A percentile compares a stretch with the other conserved stretches of the same genome.
Evolutionary conservation across 2,329 filamentous ascomycete genomes (phyloP).

Genomic region (Aspergillus tamarii): DNA sequence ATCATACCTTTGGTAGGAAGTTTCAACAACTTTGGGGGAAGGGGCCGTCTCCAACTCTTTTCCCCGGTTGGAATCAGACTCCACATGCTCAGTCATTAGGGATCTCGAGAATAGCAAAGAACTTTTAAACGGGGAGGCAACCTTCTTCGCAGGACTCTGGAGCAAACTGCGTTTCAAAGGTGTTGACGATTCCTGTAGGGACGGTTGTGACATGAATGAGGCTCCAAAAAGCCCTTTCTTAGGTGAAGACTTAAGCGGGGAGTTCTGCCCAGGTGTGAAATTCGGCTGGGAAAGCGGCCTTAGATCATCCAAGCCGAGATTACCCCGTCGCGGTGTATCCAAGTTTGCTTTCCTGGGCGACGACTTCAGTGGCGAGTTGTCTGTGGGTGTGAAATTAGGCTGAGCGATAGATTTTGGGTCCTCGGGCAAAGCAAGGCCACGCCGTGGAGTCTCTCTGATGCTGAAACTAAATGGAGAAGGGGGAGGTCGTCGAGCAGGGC

Average conservation of each 20-base stretch:
- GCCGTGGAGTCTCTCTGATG: constrained; percentile 46
- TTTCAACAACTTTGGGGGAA: constrained; percentile 6
- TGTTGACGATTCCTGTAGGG: constrained; percentile 36
- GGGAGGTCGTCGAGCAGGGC: constrained; percentile 49
- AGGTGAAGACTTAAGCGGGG: constrained; percentile 27
- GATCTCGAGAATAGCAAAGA: constrained; percentile 25
- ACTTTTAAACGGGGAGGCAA: constrained; percentile 44
- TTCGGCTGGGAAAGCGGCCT: constrained; percentile 21
- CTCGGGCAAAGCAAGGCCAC: constrained; percentile 30
- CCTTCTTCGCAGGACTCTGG: constrained; percentile 49
- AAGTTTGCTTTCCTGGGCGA: constrained; percentile 46
- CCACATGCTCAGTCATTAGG: constrained; percentile 10
- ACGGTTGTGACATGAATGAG: constrained; percentile 38
- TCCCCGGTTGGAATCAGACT: constrained; percentile 2
- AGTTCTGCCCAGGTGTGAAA: constrained; percentile 22
- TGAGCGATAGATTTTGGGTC: constrained; percentile 24
- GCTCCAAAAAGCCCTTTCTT: constrained; percentile 36
- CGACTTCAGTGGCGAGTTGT: constrained; percentile 44
- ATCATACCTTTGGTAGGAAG: constrained; percentile 13
- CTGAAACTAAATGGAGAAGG: constrained; percentile 48
- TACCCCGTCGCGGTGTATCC: constrained; percentile 21
- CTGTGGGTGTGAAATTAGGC: constrained; percentile 33
- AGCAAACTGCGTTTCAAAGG: constrained; percentile 42
- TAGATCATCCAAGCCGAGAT: constrained; percentile 13
- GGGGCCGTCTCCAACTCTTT: constrained; percentile 4